Evolutionary conservation across 305 asterid genomes (phyloP).

Genomic region (Solanum hybrid): DNA sequence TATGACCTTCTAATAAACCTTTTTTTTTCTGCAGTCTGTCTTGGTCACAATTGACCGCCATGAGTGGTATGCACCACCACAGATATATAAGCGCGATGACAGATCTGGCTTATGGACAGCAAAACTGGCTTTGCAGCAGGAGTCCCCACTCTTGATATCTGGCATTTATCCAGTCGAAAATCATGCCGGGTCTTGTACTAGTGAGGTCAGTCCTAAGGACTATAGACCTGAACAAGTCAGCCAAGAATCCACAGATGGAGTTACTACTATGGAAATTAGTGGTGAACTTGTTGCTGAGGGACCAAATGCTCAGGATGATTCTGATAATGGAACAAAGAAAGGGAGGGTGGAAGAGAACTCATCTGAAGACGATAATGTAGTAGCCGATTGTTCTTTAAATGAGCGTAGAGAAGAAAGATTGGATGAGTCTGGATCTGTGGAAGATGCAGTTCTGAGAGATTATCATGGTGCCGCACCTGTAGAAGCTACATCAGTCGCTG

Average conservation of each 20-base stretch:
- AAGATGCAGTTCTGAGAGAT: slow-evolving; percentile 47
- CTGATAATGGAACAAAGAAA: slow-evolving; percentile 71
- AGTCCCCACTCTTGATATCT: slow-evolving; percentile 37
- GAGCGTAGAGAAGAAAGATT: slow-evolving; percentile 52
- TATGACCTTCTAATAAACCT: background rate
- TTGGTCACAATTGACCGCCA: slow-evolving; percentile 94
- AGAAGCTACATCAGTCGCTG: slow-evolving; percentile 80
- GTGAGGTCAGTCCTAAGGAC: slow-evolving; percentile 51
- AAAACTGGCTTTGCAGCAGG: slow-evolving; percentile 58
- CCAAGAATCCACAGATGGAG: slow-evolving; percentile 58
- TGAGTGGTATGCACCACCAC: slow-evolving; percentile 98
- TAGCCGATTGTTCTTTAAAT: slow-evolving; percentile 49
- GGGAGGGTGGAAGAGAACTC: slow-evolving; percentile 59
- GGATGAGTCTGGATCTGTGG: slow-evolving; percentile 46
- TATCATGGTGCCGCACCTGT: slow-evolving; percentile 56
- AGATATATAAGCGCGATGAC: slow-evolving; percentile 76
- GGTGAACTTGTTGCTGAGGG: slow-evolving; percentile 53
- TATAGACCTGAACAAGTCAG: slow-evolving; percentile 47
- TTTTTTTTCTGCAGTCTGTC: slow-evolving; percentile 66
- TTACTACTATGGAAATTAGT: slow-evolving; percentile 74
- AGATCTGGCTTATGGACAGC: slow-evolving; percentile 74
- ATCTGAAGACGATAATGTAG: slow-evolving; percentile 52
- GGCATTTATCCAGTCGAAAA: slow-evolving; percentile 24
- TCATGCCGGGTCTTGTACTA: slow-evolving; percentile 26
- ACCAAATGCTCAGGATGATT: slow-evolving; percentile 46